Evolutionary conservation across 768 basidiomycete species (phyloP), one percentile per base, ranked within the genome.

Genomic region (Myochromella boudieri): DNA sequence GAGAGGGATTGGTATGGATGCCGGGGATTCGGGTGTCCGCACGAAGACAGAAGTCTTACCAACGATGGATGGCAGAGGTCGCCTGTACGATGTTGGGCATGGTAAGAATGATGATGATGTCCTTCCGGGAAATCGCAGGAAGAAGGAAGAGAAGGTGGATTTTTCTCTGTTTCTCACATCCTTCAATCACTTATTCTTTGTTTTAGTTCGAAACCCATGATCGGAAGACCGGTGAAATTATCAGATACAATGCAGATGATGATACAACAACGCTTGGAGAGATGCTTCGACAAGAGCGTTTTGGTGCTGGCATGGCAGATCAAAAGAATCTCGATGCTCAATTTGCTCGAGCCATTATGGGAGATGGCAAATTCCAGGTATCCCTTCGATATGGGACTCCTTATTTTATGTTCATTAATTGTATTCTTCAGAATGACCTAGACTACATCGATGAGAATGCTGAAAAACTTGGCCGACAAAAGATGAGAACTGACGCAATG

Each of bases 391-490:
- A 5, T 28, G 32, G 11, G 21, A 8, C 10, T 26, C 1, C 20
- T 17, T 8, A 49, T 43, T 15, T 6, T 14, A 38, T 41, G 20
- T 29, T 37, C 12, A 26, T 24, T 46, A 12, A 15, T 3, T 2
- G 43, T 11, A 36, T 42, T n/a, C 14, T 42, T 8, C 45, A 93
- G 87, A 86, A 87, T 54, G 82, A 95, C 57, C 70, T 95, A 25
- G 97, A 97, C 37, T 98, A 98, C 56, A 86, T 97, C 52, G 97
- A 99, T 55, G 97, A 98, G 53, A 95, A 97, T 62, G 94, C 93
- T 0, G 95, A 95, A 59, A 86, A 84, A 55, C 76, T 98, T 0
- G 91, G 90, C 29, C 75, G 95, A 46, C 85, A 92, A 66, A 98
- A 95, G 68, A 94, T 97, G 91, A 88, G 94, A 42, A 84, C 86